Evolutionary conservation across 257 asterid species (phyloP), one percentile per base, ranked within the genome.

Genomic region (Gentiana macrophylla): DNA sequence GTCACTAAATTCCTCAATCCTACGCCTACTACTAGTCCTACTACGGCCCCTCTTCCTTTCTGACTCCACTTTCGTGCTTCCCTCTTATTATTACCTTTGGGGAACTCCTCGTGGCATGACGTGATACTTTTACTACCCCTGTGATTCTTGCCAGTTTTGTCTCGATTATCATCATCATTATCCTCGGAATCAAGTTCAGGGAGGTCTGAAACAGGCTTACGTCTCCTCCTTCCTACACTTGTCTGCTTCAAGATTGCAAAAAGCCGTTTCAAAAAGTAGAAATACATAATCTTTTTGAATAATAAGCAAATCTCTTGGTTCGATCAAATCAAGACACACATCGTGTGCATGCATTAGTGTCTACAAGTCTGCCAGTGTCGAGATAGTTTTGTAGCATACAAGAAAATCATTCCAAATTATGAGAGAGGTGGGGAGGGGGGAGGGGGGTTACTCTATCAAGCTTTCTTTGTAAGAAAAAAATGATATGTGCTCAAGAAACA

Each of bases 21-120:
- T 81, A 8, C 80, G 84, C 49, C 84, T 69, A 68, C 94, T 77
- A 69, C 87, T 75, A 44, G 60, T 68, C 62, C 61, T 55, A 38
- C 84, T 61, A 89, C 86, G 55, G 86, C 80, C 59, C 96, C 87
- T 75, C 87, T 75, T 59, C 93, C 94, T 13, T 75, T 81, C 50
- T 76, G 74, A 56, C 91, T 73, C 55, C 94, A 84, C 64, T 79
- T 86, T 62, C 98, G 75, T 60, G 89, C 87, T 57, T 65, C 80
- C 60, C 96, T 65, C 71, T 83, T 90, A 69, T 82, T 90, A 24
- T 24, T 24, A 24, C 96, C 95, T 78, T 82, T 86, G 7, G 98
- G 95, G 37, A 86, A 77, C 56, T 84, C 98, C 55, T 90, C 98
- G 35, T 78, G 94, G 52, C 73, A 86, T 6, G 92, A 81, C 57